Evolutionary conservation across 2,329 filamentous ascomycete species (phyloP).

Genomic region (Harringtonia aguacate): DNA sequence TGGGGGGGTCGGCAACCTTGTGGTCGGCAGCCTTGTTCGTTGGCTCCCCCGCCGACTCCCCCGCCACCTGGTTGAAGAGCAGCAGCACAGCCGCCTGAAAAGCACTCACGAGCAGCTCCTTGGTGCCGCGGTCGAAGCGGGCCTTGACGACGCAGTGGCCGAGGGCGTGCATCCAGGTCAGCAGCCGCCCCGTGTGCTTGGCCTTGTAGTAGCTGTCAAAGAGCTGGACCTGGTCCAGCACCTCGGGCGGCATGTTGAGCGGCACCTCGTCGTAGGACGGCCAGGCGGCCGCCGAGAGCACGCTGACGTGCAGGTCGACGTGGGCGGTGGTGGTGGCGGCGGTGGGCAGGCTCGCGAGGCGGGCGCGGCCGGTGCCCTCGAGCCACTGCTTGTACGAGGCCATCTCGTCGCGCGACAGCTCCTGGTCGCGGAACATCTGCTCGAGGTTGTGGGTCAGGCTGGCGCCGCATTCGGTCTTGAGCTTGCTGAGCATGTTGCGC

Average conservation of each 20-base stretch:
- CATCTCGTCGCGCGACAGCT: conserved; percentile 89
- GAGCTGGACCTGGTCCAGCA: conserved; percentile 64
- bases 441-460: conserved; percentile 96
- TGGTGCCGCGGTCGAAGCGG: conserved; percentile 65
- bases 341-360: background rate
- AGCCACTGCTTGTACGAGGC: conserved; percentile 63
- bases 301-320: conserved; percentile 73
- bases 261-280: conserved; percentile 68
- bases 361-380: conserved; percentile 2
- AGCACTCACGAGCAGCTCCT: conserved; percentile 82
- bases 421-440: conserved; percentile 98
- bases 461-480: conserved; percentile 87
- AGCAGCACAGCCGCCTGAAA: conserved; percentile 88
- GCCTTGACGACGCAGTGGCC: conserved; percentile 82
- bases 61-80: conserved; percentile 67
- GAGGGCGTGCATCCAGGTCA: conserved; percentile 90
- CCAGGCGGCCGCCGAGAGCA: conserved; percentile 89
- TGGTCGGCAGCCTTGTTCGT: background rate
- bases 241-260: conserved; percentile 57
- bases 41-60: background rate
- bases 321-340: conserved; percentile 25
- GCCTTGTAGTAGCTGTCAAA: conserved; percentile 80
- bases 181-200: conserved; percentile 78
- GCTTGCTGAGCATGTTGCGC: conserved; percentile 82
- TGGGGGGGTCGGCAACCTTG: background rate